phyloP scores from a whole-genome alignment of 2,329 filamentous ascomycete genomes.

The Calonectria pauciramosa region DNA sequence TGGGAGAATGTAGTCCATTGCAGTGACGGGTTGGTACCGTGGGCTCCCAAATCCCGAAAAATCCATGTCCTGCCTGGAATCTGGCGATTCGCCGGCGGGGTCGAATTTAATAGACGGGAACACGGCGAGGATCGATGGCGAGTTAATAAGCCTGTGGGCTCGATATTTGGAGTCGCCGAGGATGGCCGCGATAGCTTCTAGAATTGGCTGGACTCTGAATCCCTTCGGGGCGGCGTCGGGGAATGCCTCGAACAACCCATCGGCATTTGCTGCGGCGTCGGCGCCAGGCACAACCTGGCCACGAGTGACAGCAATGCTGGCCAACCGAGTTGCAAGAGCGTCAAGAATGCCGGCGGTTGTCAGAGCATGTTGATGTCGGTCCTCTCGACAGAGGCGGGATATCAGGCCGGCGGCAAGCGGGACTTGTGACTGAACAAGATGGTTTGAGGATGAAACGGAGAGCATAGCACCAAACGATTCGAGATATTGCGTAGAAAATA shows the following conservation, averaged over 20 bases:
- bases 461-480: slow-evolving; percentile 76
- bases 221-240: slow-evolving; percentile 72
- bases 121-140: slow-evolving; percentile 77
- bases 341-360: slow-evolving; percentile 82
- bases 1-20: slow-evolving; percentile 74
- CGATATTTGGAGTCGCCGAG: slow-evolving; percentile 85
- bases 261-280: slow-evolving; percentile 65
- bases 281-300: slow-evolving; percentile 78
- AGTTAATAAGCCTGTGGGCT: slow-evolving; percentile 78
- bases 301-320: slow-evolving; percentile 76
- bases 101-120: slow-evolving; percentile 73
- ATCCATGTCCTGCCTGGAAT: slow-evolving; percentile 67
- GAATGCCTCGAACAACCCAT: slow-evolving; percentile 69
- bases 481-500: slow-evolving; percentile 76
- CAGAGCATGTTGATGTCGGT: slow-evolving; percentile 78
- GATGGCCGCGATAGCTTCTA: slow-evolving; percentile 84
- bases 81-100: slow-evolving; percentile 60
- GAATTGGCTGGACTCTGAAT: slow-evolving; percentile 75
- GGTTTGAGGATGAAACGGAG: slow-evolving; percentile 65
- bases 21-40: slow-evolving; percentile 52
- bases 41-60: slow-evolving; percentile 63
- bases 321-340: slow-evolving; percentile 80
- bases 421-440: slow-evolving; percentile 73
- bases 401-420: slow-evolving; percentile 70
- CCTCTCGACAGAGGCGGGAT: slow-evolving; percentile 73